A percentile compares a stretch with the other conserved stretches of the same genome.
These are phyloP conservation scores for Colletotrichum chrysophilum DNA, from an alignment of 2,329 filamentous ascomycete species.

Conservation along the genomic window DNA sequence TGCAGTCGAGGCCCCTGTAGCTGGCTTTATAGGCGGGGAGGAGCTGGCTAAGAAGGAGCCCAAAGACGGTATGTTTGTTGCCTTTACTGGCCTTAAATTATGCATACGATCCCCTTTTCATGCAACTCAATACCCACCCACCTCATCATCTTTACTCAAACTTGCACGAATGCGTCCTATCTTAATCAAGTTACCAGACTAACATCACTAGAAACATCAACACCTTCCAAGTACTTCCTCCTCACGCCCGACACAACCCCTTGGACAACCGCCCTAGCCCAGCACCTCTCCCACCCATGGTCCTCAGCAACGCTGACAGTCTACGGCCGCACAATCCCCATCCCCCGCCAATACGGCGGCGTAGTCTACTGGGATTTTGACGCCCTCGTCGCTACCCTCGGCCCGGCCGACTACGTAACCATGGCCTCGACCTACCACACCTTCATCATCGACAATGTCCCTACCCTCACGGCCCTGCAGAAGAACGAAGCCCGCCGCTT, in stretches of 20 bases:
- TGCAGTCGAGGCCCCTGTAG: not conserved
- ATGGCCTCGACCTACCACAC: constrained; percentile 83
- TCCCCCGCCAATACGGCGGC: constrained; percentile 64
- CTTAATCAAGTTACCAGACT: not conserved
- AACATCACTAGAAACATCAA: not conserved
- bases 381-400: constrained; percentile 71
- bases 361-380: constrained; percentile 70
- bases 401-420: constrained; percentile 83
- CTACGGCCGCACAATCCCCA: constrained; percentile 68
- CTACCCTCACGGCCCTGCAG: constrained; percentile 67
- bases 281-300: constrained; percentile 38
- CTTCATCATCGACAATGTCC: constrained; percentile 74
- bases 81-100: not conserved
- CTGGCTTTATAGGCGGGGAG: not conserved
- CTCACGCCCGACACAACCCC: constrained; percentile 2
- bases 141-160: not conserved
- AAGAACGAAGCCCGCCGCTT: constrained; percentile 84
- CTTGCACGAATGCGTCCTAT: not conserved
- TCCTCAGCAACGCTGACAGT: constrained; percentile 48
- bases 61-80: not conserved
- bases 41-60: not conserved
- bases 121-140: not conserved
- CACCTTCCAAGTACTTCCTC: constrained; percentile 14
- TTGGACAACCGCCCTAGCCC: not conserved
- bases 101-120: not conserved